Base-by-base conservation (phyloP, 192 early-diverging fungal species). In the Entomortierella beljakovae region DNA sequence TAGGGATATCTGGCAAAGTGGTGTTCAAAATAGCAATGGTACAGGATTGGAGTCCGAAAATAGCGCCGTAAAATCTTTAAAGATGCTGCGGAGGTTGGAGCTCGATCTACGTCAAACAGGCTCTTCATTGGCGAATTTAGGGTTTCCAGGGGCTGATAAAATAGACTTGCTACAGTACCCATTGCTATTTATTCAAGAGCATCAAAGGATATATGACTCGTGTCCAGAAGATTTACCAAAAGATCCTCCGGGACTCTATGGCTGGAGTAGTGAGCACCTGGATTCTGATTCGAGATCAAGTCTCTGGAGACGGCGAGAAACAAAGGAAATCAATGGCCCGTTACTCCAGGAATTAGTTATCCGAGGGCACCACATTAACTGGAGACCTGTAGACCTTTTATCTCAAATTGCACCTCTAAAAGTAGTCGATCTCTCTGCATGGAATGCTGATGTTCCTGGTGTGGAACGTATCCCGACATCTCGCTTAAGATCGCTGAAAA, bases 361-460 rank as follows among this genome's bases (percentile, higher is more conserved):
- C 49, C 57, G 71, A 33, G 71, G 71, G 1, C 1, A 28, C 3
- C 32, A 74, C n/a, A 2, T 7, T 2, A 37, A 22, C 22, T 74
- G 71, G 71, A 66, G 28, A 6, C 71, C 71, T 1, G 49, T 38
- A 0, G 49, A 33, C 0, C 25, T 74, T 0, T 32, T 74, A 22
- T n/a, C 61, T 20, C 32, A 61, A 29, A 66, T 74, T 31, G 46
- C 65, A 8, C 63, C 71, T 0, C 32, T 74, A 11, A 58, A 74
- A 31, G 57, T 66, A 3, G 26, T 74, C 4, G 71, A 74, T 28
- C 64, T 74, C 38, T 74, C 71, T 11, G 62, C 49, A 4, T 74
- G 71, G 71, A 66, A 74, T 32, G 51, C 50, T 0, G 22, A 60
- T 49, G 63, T 74, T 9, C 57, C 71, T 7, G 22, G 46, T 31